Base-by-base conservation (phyloP, 768 basidiomycete genomes). In the Boletus fagicola region DNA sequence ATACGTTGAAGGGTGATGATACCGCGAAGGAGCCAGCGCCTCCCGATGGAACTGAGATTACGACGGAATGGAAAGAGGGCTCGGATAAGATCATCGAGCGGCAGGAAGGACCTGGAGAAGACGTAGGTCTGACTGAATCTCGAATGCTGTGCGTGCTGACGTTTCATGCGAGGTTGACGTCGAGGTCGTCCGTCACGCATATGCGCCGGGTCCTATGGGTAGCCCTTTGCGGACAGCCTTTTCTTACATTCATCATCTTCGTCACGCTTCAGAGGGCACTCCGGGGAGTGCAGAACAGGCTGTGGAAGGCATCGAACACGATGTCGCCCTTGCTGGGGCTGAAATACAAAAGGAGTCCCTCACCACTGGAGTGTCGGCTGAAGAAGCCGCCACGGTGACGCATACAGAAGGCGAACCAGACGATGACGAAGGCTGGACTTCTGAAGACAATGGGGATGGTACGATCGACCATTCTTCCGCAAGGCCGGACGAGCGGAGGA, bases 21-120 rank as follows among this genome's bases (percentile, higher is more conserved):
- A 52, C 33, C 2, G 55, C 44, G 13, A 72, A 72, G 51, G 72
- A 72, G 13, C 77, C 81, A 45, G 68, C 65, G 8, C 74, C 74
- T 11, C 80, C 81, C 2, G 80, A 84, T 58, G 80, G 82, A 18
- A 69, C 60, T 2, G 78, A 73, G 46, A 57, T 36, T 5, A 40
- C 40, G 18, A 59, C 76, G 26, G 86, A 90, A 64, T 93, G 88
- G 85, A 77, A 78, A 65, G 90, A 94, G 66, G 89, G 89, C 3
- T 76, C 80, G 31, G 81, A 87, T 67, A 76, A 77, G 33, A 69
- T 94, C 45, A 75, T 91, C 31, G 92, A 94, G 66, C 75, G 80
- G 38, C 78, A 80, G 11, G 66, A 62, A 5, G 81, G 81, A 2
- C 81, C 82, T 5, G 86, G 84, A 24, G 83, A 84, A 55, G 90